Evolutionary conservation across 148 eudicot genomes (phyloP).

Genomic region (Nyssa sinensis): DNA sequence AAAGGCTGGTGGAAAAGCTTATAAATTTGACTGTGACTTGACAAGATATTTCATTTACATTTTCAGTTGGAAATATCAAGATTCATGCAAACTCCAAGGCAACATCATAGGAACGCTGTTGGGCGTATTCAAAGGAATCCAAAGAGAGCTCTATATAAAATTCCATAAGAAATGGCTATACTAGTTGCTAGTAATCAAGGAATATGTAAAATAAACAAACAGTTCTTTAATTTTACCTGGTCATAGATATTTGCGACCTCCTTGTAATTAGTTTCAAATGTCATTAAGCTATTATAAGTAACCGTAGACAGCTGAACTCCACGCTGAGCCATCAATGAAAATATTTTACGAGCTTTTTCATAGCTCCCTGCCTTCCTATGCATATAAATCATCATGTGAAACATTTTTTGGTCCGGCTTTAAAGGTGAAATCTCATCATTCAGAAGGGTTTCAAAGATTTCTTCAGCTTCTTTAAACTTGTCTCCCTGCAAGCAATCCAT

Average conservation of each 20-base stretch:
- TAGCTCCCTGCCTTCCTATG: conserved; percentile 73
- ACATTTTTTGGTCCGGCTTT: conserved; percentile 96
- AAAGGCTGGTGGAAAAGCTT: background rate
- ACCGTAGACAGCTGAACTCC: conserved; percentile 72
- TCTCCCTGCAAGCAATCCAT: conserved; percentile 53
- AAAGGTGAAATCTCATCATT: conserved; percentile 59
- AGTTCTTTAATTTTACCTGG: conserved; percentile 54
- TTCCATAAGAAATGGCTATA: too few relatives aligned
- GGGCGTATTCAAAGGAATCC: too few relatives aligned
- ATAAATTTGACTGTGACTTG: too few relatives aligned
- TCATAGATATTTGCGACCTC: conserved; percentile 82
- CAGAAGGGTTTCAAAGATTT: conserved; percentile 65
- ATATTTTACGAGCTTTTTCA: conserved; percentile 73
- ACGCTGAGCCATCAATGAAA: conserved; percentile 71
- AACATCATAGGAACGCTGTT: too few relatives aligned
- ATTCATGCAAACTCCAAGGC: too few relatives aligned
- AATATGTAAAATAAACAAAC: background rate
- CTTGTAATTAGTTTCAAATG: conserved; percentile 84
- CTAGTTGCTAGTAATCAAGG: background rate
- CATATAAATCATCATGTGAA: conserved; percentile 98
- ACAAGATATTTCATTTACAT: too few relatives aligned
- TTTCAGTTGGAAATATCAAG: too few relatives aligned
- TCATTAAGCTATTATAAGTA: conserved; percentile 93
- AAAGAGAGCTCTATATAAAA: too few relatives aligned
- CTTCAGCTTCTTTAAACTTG: conserved; percentile 84